Percentiles rank a stretch among this genome's conserved stretches.
Conservation (phyloP, 2,329 filamentous ascomycete species). For the Phialophora chinensis region DNA sequence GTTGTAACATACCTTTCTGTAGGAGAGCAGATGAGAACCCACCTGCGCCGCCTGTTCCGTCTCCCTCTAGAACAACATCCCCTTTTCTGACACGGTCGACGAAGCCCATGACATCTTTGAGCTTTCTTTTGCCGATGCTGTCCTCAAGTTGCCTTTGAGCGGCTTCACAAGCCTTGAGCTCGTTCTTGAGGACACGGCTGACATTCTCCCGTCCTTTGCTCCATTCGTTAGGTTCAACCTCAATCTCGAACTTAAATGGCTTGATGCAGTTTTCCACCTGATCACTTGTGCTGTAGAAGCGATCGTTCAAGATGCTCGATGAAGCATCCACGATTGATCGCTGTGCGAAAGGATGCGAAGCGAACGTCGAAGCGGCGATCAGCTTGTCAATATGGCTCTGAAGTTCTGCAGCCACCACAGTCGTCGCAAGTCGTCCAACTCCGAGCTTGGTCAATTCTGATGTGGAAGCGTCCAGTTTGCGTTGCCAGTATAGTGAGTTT, state of each 20-base stretch:
- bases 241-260: slow-evolving; percentile 97
- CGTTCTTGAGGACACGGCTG: slow-evolving; percentile 78
- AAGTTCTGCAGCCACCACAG: slow-evolving; percentile 84
- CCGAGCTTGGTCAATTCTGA: slow-evolving; percentile 92
- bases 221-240: slow-evolving; percentile 93
- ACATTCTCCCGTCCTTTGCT: slow-evolving; percentile 82
- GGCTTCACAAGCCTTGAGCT: slow-evolving; percentile 81
- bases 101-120: slow-evolving; percentile 87
- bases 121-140: slow-evolving; percentile 77
- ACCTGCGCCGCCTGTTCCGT: slow-evolving; percentile 82
- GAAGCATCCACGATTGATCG: slow-evolving; percentile 93
- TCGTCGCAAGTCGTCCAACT: slow-evolving; percentile 89
- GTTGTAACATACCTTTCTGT: slow-evolving; percentile 69
- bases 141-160: slow-evolving; percentile 78
- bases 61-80: slow-evolving; percentile 82
- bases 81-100: slow-evolving; percentile 89
- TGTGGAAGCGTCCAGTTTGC: slow-evolving; percentile 90
- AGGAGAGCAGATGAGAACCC: slow-evolving; percentile 90
- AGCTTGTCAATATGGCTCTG: slow-evolving; percentile 82
- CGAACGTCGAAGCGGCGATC: slow-evolving; percentile 80
- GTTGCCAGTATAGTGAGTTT: slow-evolving; percentile 86
- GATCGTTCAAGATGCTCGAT: slow-evolving; percentile 85
- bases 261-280: slow-evolving; percentile 99
- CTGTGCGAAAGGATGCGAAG: slow-evolving; percentile 86
- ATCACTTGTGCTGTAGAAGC: slow-evolving; percentile 95